phyloP scores from a whole-genome alignment of 2,329 filamentous ascomycete species.

The Fusarium udum region DNA sequence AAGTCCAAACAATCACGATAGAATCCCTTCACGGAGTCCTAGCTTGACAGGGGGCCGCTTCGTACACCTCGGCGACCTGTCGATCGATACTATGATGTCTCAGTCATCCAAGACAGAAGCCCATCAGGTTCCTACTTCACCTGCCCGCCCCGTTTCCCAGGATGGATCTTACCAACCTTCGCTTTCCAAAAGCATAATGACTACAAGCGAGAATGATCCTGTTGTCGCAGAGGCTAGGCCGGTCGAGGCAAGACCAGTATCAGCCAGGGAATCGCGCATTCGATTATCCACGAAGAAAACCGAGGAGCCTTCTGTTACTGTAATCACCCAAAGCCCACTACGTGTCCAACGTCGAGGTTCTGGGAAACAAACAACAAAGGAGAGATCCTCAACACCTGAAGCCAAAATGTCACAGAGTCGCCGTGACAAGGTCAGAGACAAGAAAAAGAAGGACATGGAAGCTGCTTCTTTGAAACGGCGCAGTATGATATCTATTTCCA shows the following conservation, averaged over 20 bases:
- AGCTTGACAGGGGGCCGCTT: conserved; percentile 40
- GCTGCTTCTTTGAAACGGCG: conserved; percentile 42
- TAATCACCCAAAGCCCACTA: conserved; percentile 39
- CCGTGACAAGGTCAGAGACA: conserved; percentile 52
- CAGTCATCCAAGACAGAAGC: conserved; percentile 13
- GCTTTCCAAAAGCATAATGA: conserved; percentile 36
- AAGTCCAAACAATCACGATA: conserved; percentile 2
- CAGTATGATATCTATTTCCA: conserved; percentile 12
- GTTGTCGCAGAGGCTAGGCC: conserved; percentile 22
- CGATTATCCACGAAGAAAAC: conserved; percentile 12
- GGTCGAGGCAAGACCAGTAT: conserved; percentile 16
- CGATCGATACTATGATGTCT: conserved; percentile 44
- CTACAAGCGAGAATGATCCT: conserved; percentile 28
- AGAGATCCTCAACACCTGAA: conserved; percentile 20
- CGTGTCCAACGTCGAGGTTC: conserved; percentile 3
- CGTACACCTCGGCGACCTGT: conserved; percentile 32
- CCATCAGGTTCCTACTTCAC: conserved; percentile 5
- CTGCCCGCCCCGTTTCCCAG: conserved; percentile 7
- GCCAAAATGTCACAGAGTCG: conserved; percentile 45
- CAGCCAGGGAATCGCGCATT: conserved; percentile 21
- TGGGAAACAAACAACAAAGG: not conserved
- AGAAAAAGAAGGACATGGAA: conserved; percentile 54
- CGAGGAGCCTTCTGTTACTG: conserved; percentile 23
- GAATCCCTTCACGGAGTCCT: conserved; percentile 39
- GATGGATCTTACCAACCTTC: conserved; percentile 22